phyloP scores from a whole-genome alignment of 2,329 filamentous ascomycete species.

The Blumeria graminis region DNA sequence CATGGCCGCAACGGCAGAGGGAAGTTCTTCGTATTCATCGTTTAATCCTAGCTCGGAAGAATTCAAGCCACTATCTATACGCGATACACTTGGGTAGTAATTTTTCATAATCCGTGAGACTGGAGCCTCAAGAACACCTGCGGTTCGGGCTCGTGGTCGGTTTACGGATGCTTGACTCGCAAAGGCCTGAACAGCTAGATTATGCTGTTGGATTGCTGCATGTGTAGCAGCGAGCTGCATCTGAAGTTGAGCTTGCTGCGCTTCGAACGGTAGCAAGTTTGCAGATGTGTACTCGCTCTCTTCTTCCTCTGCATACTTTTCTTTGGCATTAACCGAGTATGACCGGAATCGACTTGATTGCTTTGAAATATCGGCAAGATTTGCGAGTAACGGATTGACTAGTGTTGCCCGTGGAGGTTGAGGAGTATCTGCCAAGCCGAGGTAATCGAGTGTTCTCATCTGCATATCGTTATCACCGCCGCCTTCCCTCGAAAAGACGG shows the following conservation, averaged over 20 bases:
- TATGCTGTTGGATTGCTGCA: conserved; percentile 65
- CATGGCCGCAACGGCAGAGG: conserved; percentile 63
- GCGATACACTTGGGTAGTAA: conserved; percentile 54
- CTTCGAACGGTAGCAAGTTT: conserved; percentile 26
- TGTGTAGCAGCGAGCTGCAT: conserved; percentile 39
- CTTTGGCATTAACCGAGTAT: conserved; percentile 95
- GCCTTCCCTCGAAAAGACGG: conserved; percentile 66
- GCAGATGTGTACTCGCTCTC: conserved; percentile 36
- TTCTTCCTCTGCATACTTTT: conserved; percentile 82
- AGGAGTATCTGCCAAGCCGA: conserved; percentile 82
- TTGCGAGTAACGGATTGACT: conserved; percentile 48
- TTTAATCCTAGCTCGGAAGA: conserved; percentile 50
- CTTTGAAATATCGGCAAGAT: conserved; percentile 50
- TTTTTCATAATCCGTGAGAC: conserved; percentile 30
- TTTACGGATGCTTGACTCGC: conserved; percentile 61
- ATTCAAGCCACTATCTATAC: conserved; percentile 52
- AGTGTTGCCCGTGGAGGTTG: conserved; percentile 54
- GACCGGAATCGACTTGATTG: conserved; percentile 78
- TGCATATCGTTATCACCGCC: conserved; percentile 67
- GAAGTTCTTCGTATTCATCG: conserved; percentile 59
- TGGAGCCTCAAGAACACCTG: conserved; percentile 53
- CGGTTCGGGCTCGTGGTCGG: conserved; percentile 72
- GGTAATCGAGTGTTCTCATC: conserved; percentile 79
- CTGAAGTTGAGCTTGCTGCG: conserved; percentile 36
- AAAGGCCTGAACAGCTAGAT: conserved; percentile 79